Evolutionary conservation across 768 basidiomycete species (phyloP).

Genomic region (Hypholoma fasciculare): DNA sequence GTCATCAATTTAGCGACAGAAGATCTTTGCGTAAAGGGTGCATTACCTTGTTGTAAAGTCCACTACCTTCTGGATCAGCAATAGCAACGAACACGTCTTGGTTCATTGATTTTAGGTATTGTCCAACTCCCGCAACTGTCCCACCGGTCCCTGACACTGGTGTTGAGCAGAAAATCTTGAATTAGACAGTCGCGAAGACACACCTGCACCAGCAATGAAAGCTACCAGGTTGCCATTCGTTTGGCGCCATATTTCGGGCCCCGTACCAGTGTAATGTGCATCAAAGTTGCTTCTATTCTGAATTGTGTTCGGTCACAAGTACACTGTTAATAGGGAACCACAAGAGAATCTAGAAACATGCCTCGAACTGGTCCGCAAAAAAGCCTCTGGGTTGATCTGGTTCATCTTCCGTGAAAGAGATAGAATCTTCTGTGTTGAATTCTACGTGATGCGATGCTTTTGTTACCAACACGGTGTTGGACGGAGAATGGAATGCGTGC

Average conservation of each 20-base stretch:
- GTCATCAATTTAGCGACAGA: background rate
- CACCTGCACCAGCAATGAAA: constrained; percentile 90
- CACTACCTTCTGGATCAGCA: constrained; percentile 92
- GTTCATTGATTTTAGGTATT: constrained; percentile 76
- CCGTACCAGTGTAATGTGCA: constrained; percentile 88
- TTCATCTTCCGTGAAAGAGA: constrained; percentile 33
- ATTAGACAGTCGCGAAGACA: background rate
- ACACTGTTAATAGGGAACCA: background rate
- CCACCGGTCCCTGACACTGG: constrained; percentile 83
- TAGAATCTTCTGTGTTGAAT: constrained; percentile 34
- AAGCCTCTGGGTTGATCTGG: constrained; percentile 66
- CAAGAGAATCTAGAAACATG: constrained; percentile 7
- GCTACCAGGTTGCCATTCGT: constrained; percentile 80
- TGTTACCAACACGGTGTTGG: constrained; percentile 52
- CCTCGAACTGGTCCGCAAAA: constrained; percentile 97
- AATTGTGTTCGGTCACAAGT: background rate
- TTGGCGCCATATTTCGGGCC: constrained; percentile 94
- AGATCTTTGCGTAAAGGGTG: background rate
- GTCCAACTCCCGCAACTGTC: constrained; percentile 85
- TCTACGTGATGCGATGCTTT: constrained; percentile 44
- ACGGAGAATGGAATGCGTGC: constrained; percentile 41
- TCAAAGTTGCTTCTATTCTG: constrained; percentile 88
- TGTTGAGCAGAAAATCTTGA: constrained; percentile 7
- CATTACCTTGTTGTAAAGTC: constrained; percentile 87
- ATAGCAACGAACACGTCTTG: constrained; percentile 69